Evolutionary conservation across 805 yeast species (phyloP).

Genomic region (Zygosaccharomyces gambellarensis): DNA sequence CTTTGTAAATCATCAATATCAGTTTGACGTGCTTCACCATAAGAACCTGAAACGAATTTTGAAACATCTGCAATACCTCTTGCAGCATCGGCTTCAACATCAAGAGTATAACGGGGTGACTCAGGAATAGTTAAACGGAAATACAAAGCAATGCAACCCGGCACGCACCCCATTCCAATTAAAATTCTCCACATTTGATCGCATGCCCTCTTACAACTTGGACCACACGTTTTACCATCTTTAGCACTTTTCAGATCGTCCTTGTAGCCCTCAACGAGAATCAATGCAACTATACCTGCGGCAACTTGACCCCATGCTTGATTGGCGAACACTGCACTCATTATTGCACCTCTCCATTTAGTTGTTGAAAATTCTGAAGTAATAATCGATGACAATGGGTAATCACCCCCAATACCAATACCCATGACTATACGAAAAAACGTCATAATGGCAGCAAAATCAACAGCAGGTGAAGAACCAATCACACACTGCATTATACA

Average conservation of each 20-base stretch:
- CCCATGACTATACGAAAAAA: conserved; percentile 86
- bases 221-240: conserved; percentile 56
- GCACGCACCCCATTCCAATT: conserved; percentile 85
- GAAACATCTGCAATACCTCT: conserved; percentile 54
- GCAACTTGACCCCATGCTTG: conserved; percentile 95
- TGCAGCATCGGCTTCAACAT: conserved; percentile 56
- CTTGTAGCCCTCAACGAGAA: conserved; percentile 75
- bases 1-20: conserved; percentile 43
- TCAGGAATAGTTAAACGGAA: conserved; percentile 92
- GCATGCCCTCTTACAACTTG: conserved; percentile 65
- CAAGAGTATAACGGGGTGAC: conserved; percentile 87
- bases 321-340: conserved; percentile 94
- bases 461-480: conserved; percentile 67
- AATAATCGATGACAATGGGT: conserved; percentile 88
- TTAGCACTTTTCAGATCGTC: conserved; percentile 50
- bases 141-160: conserved; percentile 79
- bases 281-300: conserved; percentile 78
- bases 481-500: conserved; percentile 71
- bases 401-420: conserved; percentile 97
- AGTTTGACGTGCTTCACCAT: conserved; percentile 49
- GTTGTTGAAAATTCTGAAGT: conserved; percentile 91
- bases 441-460: conserved; percentile 66
- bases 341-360: conserved; percentile 96
- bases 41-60: conserved; percentile 46
- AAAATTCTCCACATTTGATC: conserved; percentile 95